These are phyloP conservation scores for Carex kokanica DNA, from an alignment of 176 grass and related monocot genomes.

Conservation along the genomic window DNA sequence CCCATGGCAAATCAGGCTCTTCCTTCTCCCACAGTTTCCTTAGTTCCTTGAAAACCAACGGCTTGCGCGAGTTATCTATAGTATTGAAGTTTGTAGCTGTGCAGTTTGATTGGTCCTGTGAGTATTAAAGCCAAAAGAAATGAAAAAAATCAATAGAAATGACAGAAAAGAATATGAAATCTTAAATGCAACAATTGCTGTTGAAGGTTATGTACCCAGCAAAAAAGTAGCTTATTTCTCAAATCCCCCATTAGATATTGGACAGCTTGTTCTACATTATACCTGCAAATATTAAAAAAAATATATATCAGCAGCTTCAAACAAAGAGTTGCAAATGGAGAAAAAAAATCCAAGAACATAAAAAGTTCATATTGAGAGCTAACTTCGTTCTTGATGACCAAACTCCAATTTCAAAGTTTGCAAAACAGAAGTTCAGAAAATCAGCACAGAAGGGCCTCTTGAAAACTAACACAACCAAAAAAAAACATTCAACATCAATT, in stretches of 20 bases:
- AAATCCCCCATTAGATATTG: constrained; percentile 60
- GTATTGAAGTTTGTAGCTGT: constrained; percentile 64
- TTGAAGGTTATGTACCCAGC: constrained; percentile 56
- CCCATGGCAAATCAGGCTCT: constrained; percentile 76
- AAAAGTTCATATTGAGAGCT: constrained; percentile 7
- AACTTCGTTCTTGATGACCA: constrained; percentile 86
- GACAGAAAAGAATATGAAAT: background rate
- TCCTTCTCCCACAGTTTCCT: constrained; percentile 76
- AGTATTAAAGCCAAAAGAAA: constrained; percentile 32
- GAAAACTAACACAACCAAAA: constrained; percentile 48
- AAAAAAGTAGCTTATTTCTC: constrained; percentile 63
- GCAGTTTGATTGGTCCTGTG: constrained; percentile 73
- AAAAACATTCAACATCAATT: constrained; percentile 13
- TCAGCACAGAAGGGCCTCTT: constrained; percentile 65
- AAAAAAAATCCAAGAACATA: constrained; percentile 26
- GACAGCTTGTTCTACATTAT: constrained; percentile 60
- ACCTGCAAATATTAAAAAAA: constrained; percentile 32
- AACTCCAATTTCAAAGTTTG: constrained; percentile 62
- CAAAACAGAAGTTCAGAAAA: constrained; percentile 67
- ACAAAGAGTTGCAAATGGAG: constrained; percentile 30
- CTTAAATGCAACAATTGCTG: background rate
- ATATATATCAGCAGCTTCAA: background rate
- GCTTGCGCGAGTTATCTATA: constrained; percentile 62
- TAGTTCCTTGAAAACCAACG: constrained; percentile 74
- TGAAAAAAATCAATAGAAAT: constrained; percentile 27